Base-by-base conservation (phyloP, 768 basidiomycete species). In the Podaxis sp. region DNA sequence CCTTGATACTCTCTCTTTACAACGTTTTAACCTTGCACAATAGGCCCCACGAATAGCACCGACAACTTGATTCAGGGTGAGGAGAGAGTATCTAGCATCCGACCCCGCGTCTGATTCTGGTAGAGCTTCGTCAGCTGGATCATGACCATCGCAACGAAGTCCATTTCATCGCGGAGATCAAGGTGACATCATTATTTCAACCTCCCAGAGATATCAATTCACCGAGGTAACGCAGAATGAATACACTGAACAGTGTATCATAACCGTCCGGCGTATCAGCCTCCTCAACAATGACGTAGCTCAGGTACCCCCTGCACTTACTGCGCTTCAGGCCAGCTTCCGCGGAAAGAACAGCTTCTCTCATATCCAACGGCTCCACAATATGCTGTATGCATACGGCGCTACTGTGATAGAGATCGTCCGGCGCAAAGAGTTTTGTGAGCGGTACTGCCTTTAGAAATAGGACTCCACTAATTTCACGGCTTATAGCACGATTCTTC, bases 321-420 rank as follows among this genome's bases (percentile, higher is more conserved):
- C 82, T 0, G 74, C 77, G 2, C 78, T 98, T 1, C 93, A 96
- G 70, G 71, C 82, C 0, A 88, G 86, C 69, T 86, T 96, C 67
- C 82, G 89, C n/a, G 75, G 79, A 61, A 81, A 92, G 70, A 92
- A 87, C 33, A 90, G 89, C 63, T 98, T 98, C 71, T 82, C 89
- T n/a, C 95, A 99, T 74, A 90, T 99, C 13, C 86, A 90, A 55
- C 83, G 96, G 17, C 77, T 98, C 48, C 95, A 96, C 71, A 88
- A 84, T 60, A 92, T 98, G 86, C 73, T 96, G 0, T 95, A 94
- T 70, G 94, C 93, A 0, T 99, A 99, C 73, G 91, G 92, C 0
- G 92, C 93, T 1, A 94, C 95, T 0, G 83, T 97, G 8, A 83
- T 95, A 17, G 96, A 99, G 74, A 87, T 98, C 33, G 92, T 96